Conservation (phyloP, 164 flowering plant genomes). For the Dillenia turbinata region DNA sequence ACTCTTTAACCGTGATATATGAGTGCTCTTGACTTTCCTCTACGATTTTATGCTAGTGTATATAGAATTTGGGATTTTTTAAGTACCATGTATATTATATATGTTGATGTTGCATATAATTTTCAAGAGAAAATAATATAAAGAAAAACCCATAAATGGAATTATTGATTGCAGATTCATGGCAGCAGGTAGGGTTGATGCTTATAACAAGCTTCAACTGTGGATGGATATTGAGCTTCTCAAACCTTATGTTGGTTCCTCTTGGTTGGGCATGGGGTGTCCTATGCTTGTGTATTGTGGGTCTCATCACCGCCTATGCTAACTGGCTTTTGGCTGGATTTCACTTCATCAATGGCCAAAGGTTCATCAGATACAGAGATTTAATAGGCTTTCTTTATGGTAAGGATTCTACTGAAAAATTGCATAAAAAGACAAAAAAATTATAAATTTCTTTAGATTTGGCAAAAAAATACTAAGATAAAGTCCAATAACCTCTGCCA, state of each 20-base stretch:
- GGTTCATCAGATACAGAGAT: constrained; percentile 64
- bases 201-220: constrained; percentile 43
- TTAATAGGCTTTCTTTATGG: constrained; percentile 50
- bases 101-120: too few species aligned
- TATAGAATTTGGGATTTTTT: too few species aligned
- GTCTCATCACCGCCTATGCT: constrained; percentile 31
- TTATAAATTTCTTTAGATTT: too few species aligned
- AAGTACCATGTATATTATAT: too few species aligned
- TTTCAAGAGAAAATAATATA: too few species aligned
- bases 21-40: too few species aligned
- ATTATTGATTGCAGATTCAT: constrained; percentile 42
- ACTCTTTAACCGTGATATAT: too few species aligned
- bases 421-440: too few species aligned
- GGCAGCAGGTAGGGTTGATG: constrained; percentile 54
- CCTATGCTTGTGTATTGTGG: constrained; percentile 28
- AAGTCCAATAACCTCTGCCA: too few species aligned
- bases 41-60: too few species aligned
- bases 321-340: constrained; percentile 53
- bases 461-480: too few species aligned
- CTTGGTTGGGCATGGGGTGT: constrained; percentile 59
- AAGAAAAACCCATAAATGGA: too few species aligned
- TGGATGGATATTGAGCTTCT: constrained; percentile 47
- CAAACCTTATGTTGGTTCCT: constrained; percentile 49
- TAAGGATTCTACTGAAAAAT: constrained; percentile 6
- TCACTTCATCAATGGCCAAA: constrained; percentile 42